A percentile compares a stretch with the other conserved stretches of the same genome.
Evolutionary conservation across 192 early-diverging fungal genomes (phyloP).

Genomic region (Piromyces finnis): DNA sequence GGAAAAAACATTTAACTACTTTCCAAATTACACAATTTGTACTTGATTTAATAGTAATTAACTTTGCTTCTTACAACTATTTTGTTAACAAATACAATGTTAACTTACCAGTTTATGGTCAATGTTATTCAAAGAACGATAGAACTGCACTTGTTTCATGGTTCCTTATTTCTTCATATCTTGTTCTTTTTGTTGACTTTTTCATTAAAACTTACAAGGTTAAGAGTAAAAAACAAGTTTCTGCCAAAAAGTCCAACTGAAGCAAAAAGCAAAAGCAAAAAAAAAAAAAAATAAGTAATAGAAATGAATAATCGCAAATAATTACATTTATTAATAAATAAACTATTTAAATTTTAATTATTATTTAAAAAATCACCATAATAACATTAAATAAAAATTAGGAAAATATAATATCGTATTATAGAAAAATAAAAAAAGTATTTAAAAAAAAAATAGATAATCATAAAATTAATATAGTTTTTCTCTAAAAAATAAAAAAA

Average conservation of each 20-base stretch:
- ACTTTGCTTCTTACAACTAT: constrained; percentile 74
- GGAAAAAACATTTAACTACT: constrained; percentile 83
- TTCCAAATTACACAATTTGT: constrained; percentile 80
- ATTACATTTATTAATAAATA: too few relatives aligned
- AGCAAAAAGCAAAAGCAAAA: neutral
- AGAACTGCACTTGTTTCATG: constrained; percentile 65
- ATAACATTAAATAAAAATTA: too few relatives aligned
- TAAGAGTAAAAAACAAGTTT: constrained; percentile 20
- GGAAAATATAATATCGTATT: too few relatives aligned
- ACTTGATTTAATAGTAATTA: constrained; percentile 68
- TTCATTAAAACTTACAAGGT: constrained; percentile 58
- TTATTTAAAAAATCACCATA: too few relatives aligned
- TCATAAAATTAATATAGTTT: too few relatives aligned
- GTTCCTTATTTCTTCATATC: constrained; percentile 54
- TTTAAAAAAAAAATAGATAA: too few relatives aligned
- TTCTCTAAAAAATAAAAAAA: too few relatives aligned
- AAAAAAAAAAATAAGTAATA: neutral
- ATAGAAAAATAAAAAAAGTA: too few relatives aligned
- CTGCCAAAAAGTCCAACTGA: neutral
- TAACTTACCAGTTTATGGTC: neutral
- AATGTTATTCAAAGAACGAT: constrained; percentile 52
- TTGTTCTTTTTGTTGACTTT: constrained; percentile 77
- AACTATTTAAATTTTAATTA: too few relatives aligned
- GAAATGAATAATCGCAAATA: too few relatives aligned
- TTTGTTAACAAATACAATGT: constrained; percentile 10